Conservation (phyloP, 2,329 filamentous ascomycete genomes). For the Aureobasidium sp. region DNA sequence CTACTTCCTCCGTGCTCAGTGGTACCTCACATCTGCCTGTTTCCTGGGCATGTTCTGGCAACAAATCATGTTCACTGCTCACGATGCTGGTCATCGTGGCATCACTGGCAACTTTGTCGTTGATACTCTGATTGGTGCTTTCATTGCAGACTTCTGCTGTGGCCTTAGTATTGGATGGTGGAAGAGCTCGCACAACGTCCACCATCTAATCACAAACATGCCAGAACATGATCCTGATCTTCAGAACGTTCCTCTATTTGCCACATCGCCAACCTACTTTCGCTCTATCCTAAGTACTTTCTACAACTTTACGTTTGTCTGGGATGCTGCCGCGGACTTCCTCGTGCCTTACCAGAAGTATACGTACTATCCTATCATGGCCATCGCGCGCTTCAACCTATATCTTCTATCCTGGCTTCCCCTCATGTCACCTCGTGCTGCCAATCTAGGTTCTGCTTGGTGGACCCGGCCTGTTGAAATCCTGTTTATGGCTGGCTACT, state of each 20-base stretch:
- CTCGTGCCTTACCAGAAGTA: slow-evolving; percentile 69
- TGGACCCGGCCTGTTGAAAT: slow-evolving; percentile 82
- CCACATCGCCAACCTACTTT: slow-evolving; percentile 75
- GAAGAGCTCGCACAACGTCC: slow-evolving; percentile 63
- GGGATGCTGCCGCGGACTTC: slow-evolving; percentile 65
- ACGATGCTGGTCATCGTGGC: slow-evolving; percentile 57
- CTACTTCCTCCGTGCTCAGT: slow-evolving; percentile 40
- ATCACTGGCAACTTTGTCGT: slow-evolving; percentile 53
- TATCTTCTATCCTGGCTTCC: slow-evolving; percentile 76
- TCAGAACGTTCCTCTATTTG: slow-evolving; percentile 73
- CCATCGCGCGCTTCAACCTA: slow-evolving; percentile 79
- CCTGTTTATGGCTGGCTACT: slow-evolving; percentile 70
- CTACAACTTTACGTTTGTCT: slow-evolving; percentile 73
- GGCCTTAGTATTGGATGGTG: slow-evolving; percentile 62
- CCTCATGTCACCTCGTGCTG: slow-evolving; percentile 62
- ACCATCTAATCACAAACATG: slow-evolving; percentile 60
- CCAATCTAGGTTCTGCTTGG: slow-evolving; percentile 67
- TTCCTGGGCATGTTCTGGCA: slow-evolving; percentile 61
- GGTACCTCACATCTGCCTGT: slow-evolving; percentile 52
- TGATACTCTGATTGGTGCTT: slow-evolving; percentile 55
- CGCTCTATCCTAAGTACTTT: slow-evolving; percentile 68
- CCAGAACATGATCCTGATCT: slow-evolving; percentile 42
- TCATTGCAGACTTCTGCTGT: slow-evolving; percentile 59
- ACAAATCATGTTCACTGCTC: slow-evolving; percentile 62
- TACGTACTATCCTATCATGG: slow-evolving; percentile 74